Base-by-base conservation (phyloP, 305 asterid species). In the Fraxinus sp. region DNA sequence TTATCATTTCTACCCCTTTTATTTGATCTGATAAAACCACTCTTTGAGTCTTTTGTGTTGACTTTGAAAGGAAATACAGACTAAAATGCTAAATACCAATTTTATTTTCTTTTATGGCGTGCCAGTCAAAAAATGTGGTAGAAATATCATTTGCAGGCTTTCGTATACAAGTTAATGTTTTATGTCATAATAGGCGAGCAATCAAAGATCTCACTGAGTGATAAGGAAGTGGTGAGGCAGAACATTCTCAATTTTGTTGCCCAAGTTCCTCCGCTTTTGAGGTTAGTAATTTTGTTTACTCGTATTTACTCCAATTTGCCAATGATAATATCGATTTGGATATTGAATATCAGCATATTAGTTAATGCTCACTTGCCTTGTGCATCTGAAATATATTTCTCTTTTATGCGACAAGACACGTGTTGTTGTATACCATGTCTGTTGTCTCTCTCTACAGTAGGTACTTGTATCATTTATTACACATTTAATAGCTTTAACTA, bases 161-260 rank as follows among this genome's bases (percentile, higher is more conserved):
- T 71, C 76, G 33, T 7, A 6, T 30, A 28, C 39, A 14, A 32
- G 10, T 13, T 71, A 30, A 71, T 71, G 39, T 32, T 71, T 32
- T 71, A 5, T 78, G 73, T 68, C 73, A 32, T 81, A 75, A 81
- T 87, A 97, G 98, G 88, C 77, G 98, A 91, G 88, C 95, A 88
- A 80, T 92, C 97, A 20, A 97, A 89, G 90, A 94, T 97, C 71
- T 76, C 88, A 86, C 97, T 93, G 6, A 87, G 86, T 75, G 99
- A 97, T 86, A 97, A 97, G 92, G 99, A 95, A 77, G 80, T 94
- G 79, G 97, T 97, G 88, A 93, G 99, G 80, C 94, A 94, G 90
- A 90, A 92, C 87, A 89, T 95, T 84, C 94, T 97, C 81, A 90
- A 88, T 86, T 97, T 92, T 77, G 82, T 95, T 74, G 86, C 88